Evolutionary conservation across 2,329 filamentous ascomycete species (phyloP).

Genomic region (Fusarium sp.): DNA sequence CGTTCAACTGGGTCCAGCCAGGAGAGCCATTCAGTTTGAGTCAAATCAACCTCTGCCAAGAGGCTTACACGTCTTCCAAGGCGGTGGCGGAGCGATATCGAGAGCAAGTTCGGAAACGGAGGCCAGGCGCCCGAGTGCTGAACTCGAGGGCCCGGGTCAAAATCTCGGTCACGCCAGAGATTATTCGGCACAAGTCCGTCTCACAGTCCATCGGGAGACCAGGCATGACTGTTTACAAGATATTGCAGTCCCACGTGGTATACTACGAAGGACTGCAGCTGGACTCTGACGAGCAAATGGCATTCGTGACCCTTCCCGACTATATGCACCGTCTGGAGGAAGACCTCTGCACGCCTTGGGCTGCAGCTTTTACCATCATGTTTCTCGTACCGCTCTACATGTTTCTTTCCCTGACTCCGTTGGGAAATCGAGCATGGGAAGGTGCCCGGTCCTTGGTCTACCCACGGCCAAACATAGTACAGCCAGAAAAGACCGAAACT

Average conservation of each 20-base stretch:
- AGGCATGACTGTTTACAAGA: slow-evolving; percentile 33
- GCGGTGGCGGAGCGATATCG: slow-evolving; percentile 12
- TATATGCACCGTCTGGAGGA: slow-evolving; percentile 35
- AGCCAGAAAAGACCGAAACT: neutral
- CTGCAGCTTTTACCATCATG: slow-evolving; percentile 26
- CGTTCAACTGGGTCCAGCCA: slow-evolving; percentile 44
- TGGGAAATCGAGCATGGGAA: slow-evolving; percentile 20
- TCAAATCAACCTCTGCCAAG: slow-evolving; percentile 37
- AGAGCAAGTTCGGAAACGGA: neutral
- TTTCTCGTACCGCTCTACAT: neutral
- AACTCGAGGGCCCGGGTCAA: slow-evolving; percentile 45
- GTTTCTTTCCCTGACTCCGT: slow-evolving; percentile 11
- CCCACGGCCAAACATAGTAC: neutral
- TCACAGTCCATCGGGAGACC: neutral
- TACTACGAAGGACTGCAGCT: slow-evolving; percentile 45
- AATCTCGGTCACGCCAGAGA: slow-evolving; percentile 45
- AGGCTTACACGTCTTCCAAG: slow-evolving; percentile 30
- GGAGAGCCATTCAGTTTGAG: slow-evolving; percentile 41
- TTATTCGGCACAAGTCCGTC: slow-evolving; percentile 37
- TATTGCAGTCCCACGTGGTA: slow-evolving; percentile 44
- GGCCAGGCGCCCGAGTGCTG: neutral
- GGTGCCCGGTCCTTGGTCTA: neutral
- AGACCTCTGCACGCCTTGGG: slow-evolving; percentile 18
- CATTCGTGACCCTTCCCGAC: slow-evolving; percentile 31
- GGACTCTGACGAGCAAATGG: slow-evolving; percentile 36